phyloP scores from a whole-genome alignment of 495 filamentous ascomycete species.

The Ascodesmis nigricans region DNA sequence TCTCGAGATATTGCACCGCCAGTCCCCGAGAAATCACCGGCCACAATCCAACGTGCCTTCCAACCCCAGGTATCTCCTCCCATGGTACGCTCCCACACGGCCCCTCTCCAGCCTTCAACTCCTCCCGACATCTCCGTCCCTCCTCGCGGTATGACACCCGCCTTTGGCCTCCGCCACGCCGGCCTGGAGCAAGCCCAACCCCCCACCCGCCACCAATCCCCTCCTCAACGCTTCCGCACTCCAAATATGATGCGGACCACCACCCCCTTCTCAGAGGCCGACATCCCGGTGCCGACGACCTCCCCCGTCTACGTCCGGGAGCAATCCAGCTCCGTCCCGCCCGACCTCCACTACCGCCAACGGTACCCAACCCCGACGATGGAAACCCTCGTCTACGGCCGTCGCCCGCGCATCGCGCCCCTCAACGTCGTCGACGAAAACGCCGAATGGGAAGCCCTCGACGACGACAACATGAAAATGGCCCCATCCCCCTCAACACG shows the following conservation, averaged over 20 bases:
- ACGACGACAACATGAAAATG: slow-evolving; percentile 23
- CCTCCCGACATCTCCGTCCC: slow-evolving; percentile 10
- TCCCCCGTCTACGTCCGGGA: slow-evolving; percentile 48
- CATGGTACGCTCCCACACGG: slow-evolving; percentile 24
- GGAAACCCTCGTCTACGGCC: slow-evolving; percentile 1
- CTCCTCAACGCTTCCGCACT: slow-evolving; percentile 14
- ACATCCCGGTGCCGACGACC: slow-evolving; percentile 56
- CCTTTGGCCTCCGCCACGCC: slow-evolving; percentile 15
- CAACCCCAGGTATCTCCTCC: slow-evolving; percentile 6
- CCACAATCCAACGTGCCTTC: slow-evolving; percentile 16
- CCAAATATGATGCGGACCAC: slow-evolving; percentile 18
- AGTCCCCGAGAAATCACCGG: slow-evolving; percentile 28
- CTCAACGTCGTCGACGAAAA: slow-evolving; percentile 23
- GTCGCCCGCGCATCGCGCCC: slow-evolving; percentile 29
- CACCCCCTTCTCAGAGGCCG: slow-evolving; percentile 73
- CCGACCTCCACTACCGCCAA: slow-evolving; percentile 56
- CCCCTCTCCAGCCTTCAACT: neutral
- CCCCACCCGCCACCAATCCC: slow-evolving; percentile 13
- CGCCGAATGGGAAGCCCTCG: slow-evolving; percentile 18
- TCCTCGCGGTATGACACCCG: slow-evolving; percentile 13
- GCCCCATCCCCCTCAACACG: slow-evolving; percentile 26
- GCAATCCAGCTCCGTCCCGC: slow-evolving; percentile 70
- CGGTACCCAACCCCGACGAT: slow-evolving; percentile 16
- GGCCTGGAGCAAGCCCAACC: slow-evolving; percentile 30
- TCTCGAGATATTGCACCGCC: slow-evolving; percentile 24